A percentile compares a stretch with the other conserved stretches of the same genome.
These are phyloP conservation scores for Candida parachauliodes DNA, from an alignment of 805 yeast species.

Conservation along the genomic window DNA sequence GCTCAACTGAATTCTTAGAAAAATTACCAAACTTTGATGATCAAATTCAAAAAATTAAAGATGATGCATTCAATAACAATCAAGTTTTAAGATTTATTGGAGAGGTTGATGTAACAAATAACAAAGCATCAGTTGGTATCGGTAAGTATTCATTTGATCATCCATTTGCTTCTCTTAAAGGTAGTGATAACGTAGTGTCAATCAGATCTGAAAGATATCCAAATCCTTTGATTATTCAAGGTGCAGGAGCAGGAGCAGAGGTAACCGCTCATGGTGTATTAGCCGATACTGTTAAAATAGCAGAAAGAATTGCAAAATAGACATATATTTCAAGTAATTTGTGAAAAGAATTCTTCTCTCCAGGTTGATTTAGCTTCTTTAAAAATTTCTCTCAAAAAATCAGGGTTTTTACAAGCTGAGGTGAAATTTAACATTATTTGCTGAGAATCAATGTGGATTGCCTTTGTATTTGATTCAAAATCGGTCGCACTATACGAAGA, in stretches of 20 bases:
- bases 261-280: constrained; percentile 80
- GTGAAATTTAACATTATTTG: constrained; percentile 68
- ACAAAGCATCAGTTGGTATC: constrained; percentile 78
- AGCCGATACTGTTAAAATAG: constrained; percentile 89
- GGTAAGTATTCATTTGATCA: constrained; percentile 84
- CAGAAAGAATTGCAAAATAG: constrained; percentile 68
- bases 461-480: constrained; percentile 23
- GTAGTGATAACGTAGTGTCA: constrained; percentile 93
- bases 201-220: constrained; percentile 88
- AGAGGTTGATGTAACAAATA: constrained; percentile 70
- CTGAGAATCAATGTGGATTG: constrained; percentile 59
- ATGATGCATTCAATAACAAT: constrained; percentile 74
- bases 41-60: constrained; percentile 72
- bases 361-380: constrained; percentile 53
- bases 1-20: constrained; percentile 75
- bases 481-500: constrained; percentile 9
- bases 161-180: constrained; percentile 93
- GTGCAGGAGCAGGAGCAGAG: constrained; percentile 91
- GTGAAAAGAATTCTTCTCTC: constrained; percentile 24
- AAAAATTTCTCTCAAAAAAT: constrained; percentile 49
- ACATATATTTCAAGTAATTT: constrained; percentile 8
- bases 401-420: constrained; percentile 53
- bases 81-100: constrained; percentile 95
- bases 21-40: constrained; percentile 80
- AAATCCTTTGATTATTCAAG: constrained; percentile 92